A percentile compares a stretch with the other conserved stretches of the same genome.
Evolutionary conservation across 1,139 yeast genomes (phyloP).

Genomic region (Zygosaccharomyces sapae): DNA sequence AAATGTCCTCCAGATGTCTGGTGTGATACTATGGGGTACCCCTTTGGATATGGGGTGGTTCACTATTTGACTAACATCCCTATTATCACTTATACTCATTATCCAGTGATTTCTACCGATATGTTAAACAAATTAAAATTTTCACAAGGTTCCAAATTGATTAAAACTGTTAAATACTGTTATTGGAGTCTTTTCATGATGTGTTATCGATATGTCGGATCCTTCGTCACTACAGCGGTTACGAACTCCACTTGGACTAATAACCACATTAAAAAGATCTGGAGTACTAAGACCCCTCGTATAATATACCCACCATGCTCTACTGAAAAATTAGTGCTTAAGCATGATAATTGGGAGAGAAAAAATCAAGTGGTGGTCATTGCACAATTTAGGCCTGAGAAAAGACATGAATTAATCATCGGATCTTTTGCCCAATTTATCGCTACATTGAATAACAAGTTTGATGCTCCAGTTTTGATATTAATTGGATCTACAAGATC

Average conservation of each 20-base stretch:
- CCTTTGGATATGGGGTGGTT: conserved; percentile 72
- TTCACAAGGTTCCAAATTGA: conserved; percentile 23
- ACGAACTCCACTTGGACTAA: conserved; percentile 92
- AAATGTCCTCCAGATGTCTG: conserved; percentile 82
- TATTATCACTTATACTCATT: conserved; percentile 82
- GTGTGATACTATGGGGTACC: conserved; percentile 92
- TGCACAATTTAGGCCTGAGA: conserved; percentile 96
- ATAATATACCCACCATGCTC: conserved; percentile 87
- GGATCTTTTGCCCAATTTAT: conserved; percentile 55
- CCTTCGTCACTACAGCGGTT: conserved; percentile 59
- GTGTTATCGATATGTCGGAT: conserved; percentile 62
- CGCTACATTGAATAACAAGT: conserved; percentile 12
- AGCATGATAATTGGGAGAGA: conserved; percentile 36
- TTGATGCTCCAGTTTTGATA: conserved; percentile 50
- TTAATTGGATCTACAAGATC: conserved; percentile 84
- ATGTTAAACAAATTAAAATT: conserved; percentile 64
- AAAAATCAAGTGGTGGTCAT: conserved; percentile 62
- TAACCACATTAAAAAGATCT: conserved; percentile 61
- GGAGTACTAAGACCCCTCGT: conserved; percentile 43
- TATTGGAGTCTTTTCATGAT: conserved; percentile 70
- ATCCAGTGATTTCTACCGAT: conserved; percentile 84
- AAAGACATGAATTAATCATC: conserved; percentile 73
- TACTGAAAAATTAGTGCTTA: conserved; percentile 47
- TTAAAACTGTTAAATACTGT: conserved; percentile 44
- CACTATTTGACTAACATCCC: conserved; percentile 59